These are phyloP conservation scores for Populus tomentosa DNA, from an alignment of 441 rosid species.

Conservation along the genomic window DNA sequence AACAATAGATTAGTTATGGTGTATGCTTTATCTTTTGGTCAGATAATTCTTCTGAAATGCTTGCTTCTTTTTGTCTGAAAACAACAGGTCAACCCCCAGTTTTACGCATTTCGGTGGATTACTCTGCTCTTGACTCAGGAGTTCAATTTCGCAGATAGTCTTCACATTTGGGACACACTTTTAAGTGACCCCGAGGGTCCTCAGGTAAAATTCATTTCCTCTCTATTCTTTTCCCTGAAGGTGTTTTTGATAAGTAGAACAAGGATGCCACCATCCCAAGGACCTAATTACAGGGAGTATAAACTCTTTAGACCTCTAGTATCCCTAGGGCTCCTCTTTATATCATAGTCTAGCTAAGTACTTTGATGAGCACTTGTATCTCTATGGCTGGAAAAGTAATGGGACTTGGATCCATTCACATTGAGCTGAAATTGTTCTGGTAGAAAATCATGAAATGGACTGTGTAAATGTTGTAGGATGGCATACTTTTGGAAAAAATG, in stretches of 20 bases:
- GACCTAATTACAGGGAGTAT: not conserved
- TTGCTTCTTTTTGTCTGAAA: constrained; percentile 17
- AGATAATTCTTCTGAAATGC: constrained; percentile 7
- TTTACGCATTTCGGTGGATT: constrained; percentile 97
- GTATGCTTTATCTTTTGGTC: not conserved
- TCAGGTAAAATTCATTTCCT: constrained; percentile 46
- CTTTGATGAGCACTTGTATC: not conserved
- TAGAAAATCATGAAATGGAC: not conserved
- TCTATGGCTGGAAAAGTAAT: not conserved
- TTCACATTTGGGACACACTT: constrained; percentile 97
- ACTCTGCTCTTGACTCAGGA: constrained; percentile 95
- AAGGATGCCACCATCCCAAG: not conserved
- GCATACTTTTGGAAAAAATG: not conserved
- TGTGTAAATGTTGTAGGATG: not conserved
- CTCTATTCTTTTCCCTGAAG: constrained; percentile 1
- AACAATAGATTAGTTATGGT: not conserved
- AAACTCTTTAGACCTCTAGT: not conserved
- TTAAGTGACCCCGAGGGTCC: constrained; percentile 95
- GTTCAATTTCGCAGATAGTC: constrained; percentile 80
- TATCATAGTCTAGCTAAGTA: not conserved
- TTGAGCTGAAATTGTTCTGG: not conserved
- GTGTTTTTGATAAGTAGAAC: not conserved
- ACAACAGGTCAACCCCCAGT: constrained; percentile 92
- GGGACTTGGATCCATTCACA: not conserved
- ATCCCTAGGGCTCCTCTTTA: not conserved